Base-by-base conservation (phyloP, 2,329 filamentous ascomycete species). In the Aspergillus sp. region DNA sequence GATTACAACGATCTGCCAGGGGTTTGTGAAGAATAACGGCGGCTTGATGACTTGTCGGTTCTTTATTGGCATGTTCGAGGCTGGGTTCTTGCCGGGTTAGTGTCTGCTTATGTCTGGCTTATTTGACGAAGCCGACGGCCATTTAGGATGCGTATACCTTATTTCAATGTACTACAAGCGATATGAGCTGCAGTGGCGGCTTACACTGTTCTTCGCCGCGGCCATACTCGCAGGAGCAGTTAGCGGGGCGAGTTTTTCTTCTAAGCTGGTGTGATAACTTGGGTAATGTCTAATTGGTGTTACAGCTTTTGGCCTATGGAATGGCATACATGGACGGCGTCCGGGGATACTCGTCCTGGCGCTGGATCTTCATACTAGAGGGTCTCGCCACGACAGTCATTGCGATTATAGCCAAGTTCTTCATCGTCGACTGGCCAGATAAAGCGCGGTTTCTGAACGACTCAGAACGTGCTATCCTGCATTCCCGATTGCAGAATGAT, bases 281-380 rank as follows among this genome's bases (percentile, higher is more conserved):
- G 20, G 3, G 13, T 24, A 5, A 3, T 22, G 11, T n/a, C 19
- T 24, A 24, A 46, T n/a, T 54, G 51, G 42, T 48, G 42, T 6
- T 6, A 5, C 20, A 24, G 13, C 34, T 56, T 48, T 37, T 48
- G 41, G 33, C 54, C 3, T 57, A 62, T 42, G 19, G 51, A 34
- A 30, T 52, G 57, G 42, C 40, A 15, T 47, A 60, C 2, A 48
- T 61, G 59, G 54, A 58, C 3, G 55, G 50, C 6, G 13, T 45
- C 3, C 44, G 42, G 11, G 61, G 59, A n/a, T 60, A 61, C 44
- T 37, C 41, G n/a, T 45, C 57, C 4, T 63, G 61, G 61, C 48
- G 59, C 19, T 63, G 61, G 61, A 56, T 63, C 5, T 63, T 63
- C 24, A 49, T 63, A 15, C 55, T 63, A 8, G 61, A 63, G 39